A percentile compares a stretch with the other conserved stretches of the same genome.
phyloP scores from a whole-genome alignment of 352 stramenopile species.

The Stramenopiles sp. region DNA sequence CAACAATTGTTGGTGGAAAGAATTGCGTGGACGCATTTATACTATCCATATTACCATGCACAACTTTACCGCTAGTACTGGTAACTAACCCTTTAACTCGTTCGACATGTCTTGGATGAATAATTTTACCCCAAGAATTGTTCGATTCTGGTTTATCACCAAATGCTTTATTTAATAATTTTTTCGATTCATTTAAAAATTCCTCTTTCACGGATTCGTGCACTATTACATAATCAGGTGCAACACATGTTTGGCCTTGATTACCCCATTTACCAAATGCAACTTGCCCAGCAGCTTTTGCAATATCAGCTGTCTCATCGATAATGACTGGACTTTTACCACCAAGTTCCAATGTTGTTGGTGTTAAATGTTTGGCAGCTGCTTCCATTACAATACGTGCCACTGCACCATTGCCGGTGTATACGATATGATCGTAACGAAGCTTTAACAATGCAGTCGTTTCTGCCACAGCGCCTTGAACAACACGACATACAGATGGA shows the following conservation, averaged over 20 bases:
- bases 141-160: slow-evolving; percentile 27
- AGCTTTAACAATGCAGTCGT: slow-evolving; percentile 51
- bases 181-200: background rate
- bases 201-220: slow-evolving; percentile 37
- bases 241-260: slow-evolving; percentile 73
- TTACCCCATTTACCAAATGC: slow-evolving; percentile 64
- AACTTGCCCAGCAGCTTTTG: slow-evolving; percentile 43
- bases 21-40: slow-evolving; percentile 43
- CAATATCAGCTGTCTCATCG: slow-evolving; percentile 28
- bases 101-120: slow-evolving; percentile 35
- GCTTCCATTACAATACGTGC: slow-evolving; percentile 46
- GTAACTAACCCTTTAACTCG: slow-evolving; percentile 36
- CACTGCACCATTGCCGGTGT: slow-evolving; percentile 28
- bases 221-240: slow-evolving; percentile 73
- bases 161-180: slow-evolving; percentile 21
- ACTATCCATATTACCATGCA: slow-evolving; percentile 32
- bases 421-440: slow-evolving; percentile 50
- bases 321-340: slow-evolving; percentile 67
- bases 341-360: slow-evolving; percentile 72
- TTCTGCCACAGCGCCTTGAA: slow-evolving; percentile 51
- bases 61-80: slow-evolving; percentile 23
- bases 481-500: slow-evolving; percentile 41
- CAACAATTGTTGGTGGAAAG: slow-evolving; percentile 61
- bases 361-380: slow-evolving; percentile 74
- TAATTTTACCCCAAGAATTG: slow-evolving; percentile 34